phyloP scores from a whole-genome alignment of 1,139 yeast species.

The Taiozyma sp. region DNA sequence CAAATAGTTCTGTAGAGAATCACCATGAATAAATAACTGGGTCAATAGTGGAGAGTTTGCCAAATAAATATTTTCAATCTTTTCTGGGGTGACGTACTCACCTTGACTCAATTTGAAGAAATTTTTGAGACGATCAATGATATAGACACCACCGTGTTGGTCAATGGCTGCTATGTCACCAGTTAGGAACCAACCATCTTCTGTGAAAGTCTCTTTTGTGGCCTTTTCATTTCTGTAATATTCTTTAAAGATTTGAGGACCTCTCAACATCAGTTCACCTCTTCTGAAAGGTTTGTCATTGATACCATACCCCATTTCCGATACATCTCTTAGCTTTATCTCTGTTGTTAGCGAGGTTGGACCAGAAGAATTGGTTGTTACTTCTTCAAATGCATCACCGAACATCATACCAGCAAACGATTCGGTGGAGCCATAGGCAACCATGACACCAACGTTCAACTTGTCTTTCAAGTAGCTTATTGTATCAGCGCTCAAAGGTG shows the following conservation, averaged over 20 bases:
- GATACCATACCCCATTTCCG: constrained; percentile 50
- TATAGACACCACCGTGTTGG: constrained; percentile 40
- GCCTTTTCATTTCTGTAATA: constrained; percentile 50
- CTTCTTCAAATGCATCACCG: constrained; percentile 33
- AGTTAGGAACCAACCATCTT: constrained; percentile 60
- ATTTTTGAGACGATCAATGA: constrained; percentile 61
- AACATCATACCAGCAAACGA: constrained; percentile 50
- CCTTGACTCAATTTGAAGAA: constrained; percentile 68
- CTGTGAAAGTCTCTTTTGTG: constrained; percentile 41
- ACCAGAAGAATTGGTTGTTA: constrained; percentile 52
- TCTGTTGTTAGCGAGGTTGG: constrained; percentile 40
- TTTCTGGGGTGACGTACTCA: constrained; percentile 67
- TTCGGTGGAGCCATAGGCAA: constrained; percentile 65
- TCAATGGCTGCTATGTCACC: constrained; percentile 58
- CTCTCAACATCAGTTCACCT: constrained; percentile 53
- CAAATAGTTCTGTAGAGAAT: constrained; percentile 44
- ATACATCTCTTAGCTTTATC: constrained; percentile 47
- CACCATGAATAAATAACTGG: constrained; percentile 54
- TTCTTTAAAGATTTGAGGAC: constrained; percentile 51
- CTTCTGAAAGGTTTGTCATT: constrained; percentile 39
- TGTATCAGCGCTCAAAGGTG: constrained; percentile 51
- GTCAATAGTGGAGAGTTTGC: constrained; percentile 39
- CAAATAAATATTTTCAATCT: constrained; percentile 52
- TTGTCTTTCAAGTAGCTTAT: constrained; percentile 46
- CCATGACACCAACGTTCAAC: constrained; percentile 40